A percentile compares a stretch with the other conserved stretches of the same genome.
phyloP scores from a whole-genome alignment of 768 basidiomycete species.

The Pholiota conissans region DNA sequence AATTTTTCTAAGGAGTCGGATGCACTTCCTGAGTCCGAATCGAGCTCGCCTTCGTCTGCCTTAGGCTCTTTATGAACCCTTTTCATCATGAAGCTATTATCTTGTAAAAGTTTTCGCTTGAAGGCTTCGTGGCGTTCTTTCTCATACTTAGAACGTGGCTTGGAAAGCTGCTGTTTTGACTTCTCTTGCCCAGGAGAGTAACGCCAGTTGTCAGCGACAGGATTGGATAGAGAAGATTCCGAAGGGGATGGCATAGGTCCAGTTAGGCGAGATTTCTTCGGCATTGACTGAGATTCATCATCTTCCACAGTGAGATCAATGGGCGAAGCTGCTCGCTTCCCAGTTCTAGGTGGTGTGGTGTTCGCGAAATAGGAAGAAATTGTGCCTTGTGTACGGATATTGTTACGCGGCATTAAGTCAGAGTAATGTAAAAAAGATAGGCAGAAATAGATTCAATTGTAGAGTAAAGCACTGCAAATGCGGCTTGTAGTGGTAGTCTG shows the following conservation, averaged over 20 bases:
- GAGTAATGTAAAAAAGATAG: not conserved
- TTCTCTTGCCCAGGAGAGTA: conserved; percentile 34
- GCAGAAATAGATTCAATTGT: not conserved
- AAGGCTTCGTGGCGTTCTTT: conserved; percentile 41
- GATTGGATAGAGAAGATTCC: conserved; percentile 8
- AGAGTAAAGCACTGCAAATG: too few relatives aligned
- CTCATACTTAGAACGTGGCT: conserved; percentile 23
- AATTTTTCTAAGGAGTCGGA: conserved; percentile 50
- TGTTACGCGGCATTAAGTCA: conserved; percentile 18
- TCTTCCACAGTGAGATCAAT: conserved; percentile 59
- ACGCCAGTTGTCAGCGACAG: conserved; percentile 42
- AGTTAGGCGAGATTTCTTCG: conserved; percentile 29
- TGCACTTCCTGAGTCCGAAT: conserved; percentile 36
- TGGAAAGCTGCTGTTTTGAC: conserved; percentile 18
- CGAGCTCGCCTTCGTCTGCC: conserved; percentile 24
- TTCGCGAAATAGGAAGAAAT: conserved; percentile 40
- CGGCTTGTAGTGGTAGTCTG: not conserved
- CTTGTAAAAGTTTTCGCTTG: conserved; percentile 49
- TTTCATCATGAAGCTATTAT: conserved; percentile 38
- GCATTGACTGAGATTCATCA: conserved; percentile 25
- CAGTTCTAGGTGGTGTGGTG: conserved; percentile 18
- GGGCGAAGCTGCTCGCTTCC: conserved; percentile 33
- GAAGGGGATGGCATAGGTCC: not conserved
- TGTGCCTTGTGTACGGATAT: conserved; percentile 28
- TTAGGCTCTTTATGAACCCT: conserved; percentile 16